Base-by-base conservation (phyloP, 1,284 basidiomycete genomes). In the Sporisorium scitamineum region DNA sequence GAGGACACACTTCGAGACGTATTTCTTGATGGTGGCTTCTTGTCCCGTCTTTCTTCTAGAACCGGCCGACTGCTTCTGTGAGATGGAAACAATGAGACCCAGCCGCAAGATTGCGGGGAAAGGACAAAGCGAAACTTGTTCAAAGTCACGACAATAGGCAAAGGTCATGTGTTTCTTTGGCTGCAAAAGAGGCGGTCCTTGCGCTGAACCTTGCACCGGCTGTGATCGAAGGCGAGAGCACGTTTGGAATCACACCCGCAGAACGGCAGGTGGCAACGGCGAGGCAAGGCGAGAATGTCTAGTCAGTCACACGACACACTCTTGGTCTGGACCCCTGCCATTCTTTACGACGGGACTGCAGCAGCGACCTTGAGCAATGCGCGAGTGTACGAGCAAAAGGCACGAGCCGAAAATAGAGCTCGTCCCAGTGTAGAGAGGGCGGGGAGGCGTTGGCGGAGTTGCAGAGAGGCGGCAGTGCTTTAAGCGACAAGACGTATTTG, bases 271-370 rank as follows among this genome's bases (percentile, higher is more conserved):
- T 18, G 10, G 26, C 22, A 50, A 20, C 41, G 16, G n/a, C n/a
- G 48, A 20, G 10, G 6, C 9, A 20, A 5, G 10, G 48, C 9
- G 29, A 1, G 2, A 2, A 5, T 18, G 1, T 18, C 26, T 6
- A 47, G 18, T 18, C 27, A 31, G 27, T 50, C 48, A 50, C 48
- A 50, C 48, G 48, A 50, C 48, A 48, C 27, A 31, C 14, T 50
- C 11, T 7, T 3, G 13, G 16, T 50, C 48, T 50, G 48, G n/a
- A 42, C 18, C 2, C 47, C n/a, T n/a, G 47, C 47, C n/a, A n/a
- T n/a, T n/a, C n/a, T n/a, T n/a, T n/a, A n/a, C n/a, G n/a, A n/a
- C n/a, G n/a, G n/a, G n/a, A n/a, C n/a, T n/a, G n/a, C n/a, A 42
- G 41, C 39, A 18, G 3, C 26, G 45, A 26, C 45, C 39, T n/a